phyloP scores from a whole-genome alignment of 257 asterid genomes.

The Solanum appendiculatum region DNA sequence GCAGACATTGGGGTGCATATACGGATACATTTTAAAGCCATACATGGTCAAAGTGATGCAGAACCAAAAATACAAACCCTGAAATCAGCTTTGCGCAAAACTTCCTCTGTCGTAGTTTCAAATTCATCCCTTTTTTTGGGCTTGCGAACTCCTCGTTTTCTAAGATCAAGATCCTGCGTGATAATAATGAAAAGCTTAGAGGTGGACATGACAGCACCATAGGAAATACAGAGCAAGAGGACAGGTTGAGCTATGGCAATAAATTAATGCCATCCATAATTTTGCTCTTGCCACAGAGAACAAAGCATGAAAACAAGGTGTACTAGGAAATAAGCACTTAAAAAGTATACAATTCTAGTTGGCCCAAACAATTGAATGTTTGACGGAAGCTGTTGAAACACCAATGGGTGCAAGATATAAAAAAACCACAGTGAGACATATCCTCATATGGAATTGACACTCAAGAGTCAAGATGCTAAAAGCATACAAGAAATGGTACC shows the following conservation, averaged over 20 bases:
- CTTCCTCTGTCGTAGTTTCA: constrained; percentile 79
- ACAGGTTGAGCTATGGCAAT: neutral
- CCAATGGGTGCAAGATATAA: neutral
- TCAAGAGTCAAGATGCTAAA: neutral
- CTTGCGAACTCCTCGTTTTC: constrained; percentile 55
- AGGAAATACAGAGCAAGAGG: neutral
- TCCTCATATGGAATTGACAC: neutral
- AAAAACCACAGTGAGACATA: neutral
- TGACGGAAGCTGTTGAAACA: neutral
- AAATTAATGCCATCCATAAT: neutral
- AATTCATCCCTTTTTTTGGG: constrained; percentile 47
- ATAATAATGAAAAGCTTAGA: constrained; percentile 5
- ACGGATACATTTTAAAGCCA: neutral
- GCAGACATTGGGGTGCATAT: neutral
- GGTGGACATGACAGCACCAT: constrained; percentile 4
- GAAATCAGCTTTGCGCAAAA: constrained; percentile 79
- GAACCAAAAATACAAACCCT: constrained; percentile 46
- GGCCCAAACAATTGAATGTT: neutral
- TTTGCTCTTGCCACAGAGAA: neutral
- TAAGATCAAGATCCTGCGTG: constrained; percentile 79
- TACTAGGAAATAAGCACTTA: neutral
- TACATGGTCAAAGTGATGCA: neutral
- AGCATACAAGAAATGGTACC: neutral
- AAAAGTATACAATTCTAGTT: neutral
- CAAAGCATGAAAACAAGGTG: neutral